A percentile compares a stretch with the other conserved stretches of the same genome.
Evolutionary conservation across 225 moss, liverwort and hornwort genomes (phyloP).

Genomic region (Polytrichum commune): DNA sequence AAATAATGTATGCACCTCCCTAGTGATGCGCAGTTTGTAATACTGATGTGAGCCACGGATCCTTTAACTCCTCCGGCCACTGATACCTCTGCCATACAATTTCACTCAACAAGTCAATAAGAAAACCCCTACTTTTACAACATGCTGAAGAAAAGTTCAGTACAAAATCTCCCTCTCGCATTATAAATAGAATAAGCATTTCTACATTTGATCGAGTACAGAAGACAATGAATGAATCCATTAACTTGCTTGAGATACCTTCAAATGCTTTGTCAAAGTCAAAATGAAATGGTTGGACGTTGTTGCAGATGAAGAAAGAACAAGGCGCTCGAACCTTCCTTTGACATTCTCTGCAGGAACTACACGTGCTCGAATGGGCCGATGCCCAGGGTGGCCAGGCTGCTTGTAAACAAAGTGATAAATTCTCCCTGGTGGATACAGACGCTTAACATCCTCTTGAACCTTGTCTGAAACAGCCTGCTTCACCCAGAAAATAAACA

Average conservation of each 20-base stretch:
- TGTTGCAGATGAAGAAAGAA: constrained; percentile 48
- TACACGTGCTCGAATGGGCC: constrained; percentile 64
- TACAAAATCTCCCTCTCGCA: too few species aligned
- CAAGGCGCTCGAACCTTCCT: constrained; percentile 60
- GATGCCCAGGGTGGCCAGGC: constrained; percentile 40
- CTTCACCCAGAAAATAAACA: constrained; percentile 50
- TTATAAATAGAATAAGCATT: too few species aligned
- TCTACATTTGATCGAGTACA: too few species aligned
- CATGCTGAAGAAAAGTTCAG: too few species aligned
- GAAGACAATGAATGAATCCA: too few species aligned
- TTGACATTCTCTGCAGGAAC: constrained; percentile 29
- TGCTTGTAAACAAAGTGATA: constrained; percentile 76
- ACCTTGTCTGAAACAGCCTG: constrained; percentile 21
- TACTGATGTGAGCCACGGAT: constrained; percentile 44
- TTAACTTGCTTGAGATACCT: constrained; percentile 30
- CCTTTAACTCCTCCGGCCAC: constrained; percentile 51
- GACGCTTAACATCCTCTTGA: constrained; percentile 30
- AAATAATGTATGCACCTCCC: not conserved
- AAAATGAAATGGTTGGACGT: constrained; percentile 54
- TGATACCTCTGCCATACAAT: constrained; percentile 35
- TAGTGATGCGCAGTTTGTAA: constrained; percentile 16
- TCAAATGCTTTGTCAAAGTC: constrained; percentile 47
- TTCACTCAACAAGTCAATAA: not conserved
- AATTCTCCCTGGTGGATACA: constrained; percentile 63
- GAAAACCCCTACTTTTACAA: too few species aligned